These are phyloP conservation scores for Phytophthora quininea DNA, from an alignment of 352 stramenopile species.

Conservation along the genomic window DNA sequence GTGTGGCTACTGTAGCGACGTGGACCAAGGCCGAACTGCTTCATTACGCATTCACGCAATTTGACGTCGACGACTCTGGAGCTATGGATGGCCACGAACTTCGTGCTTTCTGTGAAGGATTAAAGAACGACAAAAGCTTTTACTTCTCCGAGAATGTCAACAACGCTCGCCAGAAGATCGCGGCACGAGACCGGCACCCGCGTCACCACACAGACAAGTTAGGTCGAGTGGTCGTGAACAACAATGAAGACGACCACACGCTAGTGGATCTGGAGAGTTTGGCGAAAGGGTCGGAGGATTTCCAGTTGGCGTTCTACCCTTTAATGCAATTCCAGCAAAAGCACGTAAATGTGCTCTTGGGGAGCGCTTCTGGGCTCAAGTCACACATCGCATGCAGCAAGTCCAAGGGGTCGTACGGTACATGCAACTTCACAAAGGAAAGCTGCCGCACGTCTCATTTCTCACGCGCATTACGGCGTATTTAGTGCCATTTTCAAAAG, in stretches of 20 bases:
- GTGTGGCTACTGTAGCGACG: constrained; percentile 53
- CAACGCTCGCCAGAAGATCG: constrained; percentile 58
- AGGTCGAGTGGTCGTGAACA: not conserved
- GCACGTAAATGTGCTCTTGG: constrained; percentile 52
- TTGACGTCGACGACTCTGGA: constrained; percentile 68
- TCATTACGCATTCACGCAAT: constrained; percentile 72
- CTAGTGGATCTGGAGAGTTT: constrained; percentile 66
- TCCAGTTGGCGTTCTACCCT: constrained; percentile 71
- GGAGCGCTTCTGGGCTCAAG: constrained; percentile 53
- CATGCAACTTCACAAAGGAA: constrained; percentile 61
- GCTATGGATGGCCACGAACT: constrained; percentile 67
- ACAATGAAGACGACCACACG: constrained; percentile 33
- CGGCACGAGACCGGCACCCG: constrained; percentile 13
- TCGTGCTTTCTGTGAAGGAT: constrained; percentile 54
- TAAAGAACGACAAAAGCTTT: constrained; percentile 61
- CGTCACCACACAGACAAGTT: not conserved
- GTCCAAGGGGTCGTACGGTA: constrained; percentile 64
- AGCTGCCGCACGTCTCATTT: constrained; percentile 51
- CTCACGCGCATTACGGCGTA: constrained; percentile 35
- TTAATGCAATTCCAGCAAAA: constrained; percentile 72
- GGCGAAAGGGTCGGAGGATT: constrained; percentile 55
- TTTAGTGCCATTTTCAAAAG: constrained; percentile 47
- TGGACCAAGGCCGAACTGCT: constrained; percentile 59
- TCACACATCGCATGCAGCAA: constrained; percentile 42
- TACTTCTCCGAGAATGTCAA: constrained; percentile 76